phyloP scores from a whole-genome alignment of 345 rosid genomes.

The Camelina sativa region DNA sequence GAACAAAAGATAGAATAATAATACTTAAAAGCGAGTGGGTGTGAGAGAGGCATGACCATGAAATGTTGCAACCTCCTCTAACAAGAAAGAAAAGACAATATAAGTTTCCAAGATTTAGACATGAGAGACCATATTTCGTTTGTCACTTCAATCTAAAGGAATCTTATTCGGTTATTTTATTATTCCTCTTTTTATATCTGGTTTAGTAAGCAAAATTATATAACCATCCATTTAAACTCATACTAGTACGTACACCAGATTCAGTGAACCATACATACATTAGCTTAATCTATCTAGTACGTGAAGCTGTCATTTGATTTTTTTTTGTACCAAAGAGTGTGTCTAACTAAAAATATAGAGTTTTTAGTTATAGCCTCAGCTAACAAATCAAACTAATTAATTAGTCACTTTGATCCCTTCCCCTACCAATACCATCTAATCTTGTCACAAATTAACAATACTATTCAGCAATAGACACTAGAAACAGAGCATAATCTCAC shows the following conservation, averaged over 20 bases:
- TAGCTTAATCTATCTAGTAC: conserved; percentile 30
- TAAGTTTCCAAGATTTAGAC: conserved; percentile 27
- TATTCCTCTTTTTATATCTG: background rate
- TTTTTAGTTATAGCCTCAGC: background rate
- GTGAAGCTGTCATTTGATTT: conserved; percentile 24
- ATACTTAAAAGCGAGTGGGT: conserved; percentile 21
- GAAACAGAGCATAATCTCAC: too few relatives aligned
- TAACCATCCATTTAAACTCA: conserved; percentile 37
- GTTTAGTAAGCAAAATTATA: conserved; percentile 21
- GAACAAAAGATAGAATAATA: conserved; percentile 19
- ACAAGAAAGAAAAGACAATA: background rate
- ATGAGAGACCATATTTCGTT: conserved; percentile 14
- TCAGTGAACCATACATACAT: conserved; percentile 31
- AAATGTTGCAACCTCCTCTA: conserved; percentile 38
- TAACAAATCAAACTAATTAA: conserved; percentile 12
- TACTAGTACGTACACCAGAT: conserved; percentile 24
- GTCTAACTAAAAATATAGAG: conserved; percentile 12
- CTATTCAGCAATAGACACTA: too few relatives aligned
- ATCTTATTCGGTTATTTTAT: conserved; percentile 23
- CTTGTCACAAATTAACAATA: background rate
- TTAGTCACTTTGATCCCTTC: conserved; percentile 16
- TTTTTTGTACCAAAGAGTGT: conserved; percentile 15
- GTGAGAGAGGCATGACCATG: conserved; percentile 39
- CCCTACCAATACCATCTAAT: conserved; percentile 21
- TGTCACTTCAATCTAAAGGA: conserved; percentile 35